phyloP scores from a whole-genome alignment of 805 yeast species.

The Spathaspora gorwiae region DNA sequence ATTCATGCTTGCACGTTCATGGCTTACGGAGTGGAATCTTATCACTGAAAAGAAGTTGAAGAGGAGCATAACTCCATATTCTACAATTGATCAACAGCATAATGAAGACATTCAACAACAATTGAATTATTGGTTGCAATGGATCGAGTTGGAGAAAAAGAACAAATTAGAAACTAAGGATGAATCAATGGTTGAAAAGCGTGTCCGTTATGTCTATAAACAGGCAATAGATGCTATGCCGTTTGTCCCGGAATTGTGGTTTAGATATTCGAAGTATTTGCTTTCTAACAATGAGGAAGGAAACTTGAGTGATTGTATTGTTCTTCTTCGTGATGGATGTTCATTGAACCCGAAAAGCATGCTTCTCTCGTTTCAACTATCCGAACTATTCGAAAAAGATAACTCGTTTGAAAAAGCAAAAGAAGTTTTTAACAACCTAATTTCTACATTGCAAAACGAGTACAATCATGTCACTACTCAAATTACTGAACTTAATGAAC shows the following conservation, averaged over 20 bases:
- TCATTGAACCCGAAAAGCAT: conserved; percentile 66
- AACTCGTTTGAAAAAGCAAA: conserved; percentile 48
- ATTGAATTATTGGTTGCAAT: conserved; percentile 55
- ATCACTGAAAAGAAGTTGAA: conserved; percentile 47
- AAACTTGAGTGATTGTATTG: conserved; percentile 37
- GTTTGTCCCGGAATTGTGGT: conserved; percentile 76
- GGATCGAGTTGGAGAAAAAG: conserved; percentile 76
- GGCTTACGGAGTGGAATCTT: conserved; percentile 67
- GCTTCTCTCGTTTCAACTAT: conserved; percentile 58
- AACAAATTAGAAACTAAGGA: conserved; percentile 63
- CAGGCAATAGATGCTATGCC: conserved; percentile 61
- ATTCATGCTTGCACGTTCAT: conserved; percentile 82
- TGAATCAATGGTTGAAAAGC: conserved; percentile 39
- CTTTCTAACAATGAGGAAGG: conserved; percentile 31
- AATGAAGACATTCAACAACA: conserved; percentile 32
- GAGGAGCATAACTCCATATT: conserved; percentile 31
- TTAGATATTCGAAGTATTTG: conserved; percentile 46
- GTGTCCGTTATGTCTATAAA: conserved; percentile 69
- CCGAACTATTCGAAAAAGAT: conserved; percentile 65
- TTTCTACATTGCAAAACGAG: conserved; percentile 40
- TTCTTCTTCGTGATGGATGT: conserved; percentile 51
- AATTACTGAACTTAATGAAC: conserved; percentile 15
- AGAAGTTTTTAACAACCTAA: conserved; percentile 45
- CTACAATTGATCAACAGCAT: conserved; percentile 15
- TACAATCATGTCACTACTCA: conserved; percentile 23